A percentile compares a stretch with the other conserved stretches of the same genome.
Evolutionary conservation across 2,329 filamentous ascomycete species (phyloP).

Genomic region (Diaporthe destruens): DNA sequence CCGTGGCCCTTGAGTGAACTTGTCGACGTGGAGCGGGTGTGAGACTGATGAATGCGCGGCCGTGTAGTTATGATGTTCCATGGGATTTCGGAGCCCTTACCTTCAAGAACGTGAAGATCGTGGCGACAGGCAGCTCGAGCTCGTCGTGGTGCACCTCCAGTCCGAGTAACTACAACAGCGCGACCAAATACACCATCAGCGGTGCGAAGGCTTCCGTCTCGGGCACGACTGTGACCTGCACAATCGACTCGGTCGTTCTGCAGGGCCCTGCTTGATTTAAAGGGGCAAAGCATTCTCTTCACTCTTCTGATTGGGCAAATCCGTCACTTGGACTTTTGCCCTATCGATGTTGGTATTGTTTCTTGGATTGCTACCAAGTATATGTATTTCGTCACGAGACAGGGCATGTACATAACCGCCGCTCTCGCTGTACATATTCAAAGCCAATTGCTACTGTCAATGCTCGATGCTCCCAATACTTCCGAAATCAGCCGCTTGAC

Average conservation of each 20-base stretch:
- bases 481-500: not conserved
- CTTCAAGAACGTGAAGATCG: slow-evolving; percentile 62
- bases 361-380: not conserved
- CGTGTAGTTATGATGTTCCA: slow-evolving; percentile 48
- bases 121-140: slow-evolving; percentile 50
- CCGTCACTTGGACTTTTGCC: not conserved
- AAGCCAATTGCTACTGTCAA: not conserved
- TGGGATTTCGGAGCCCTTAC: slow-evolving; percentile 57
- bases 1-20: not conserved
- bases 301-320: not conserved
- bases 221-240: slow-evolving; percentile 57
- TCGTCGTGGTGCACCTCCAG: slow-evolving; percentile 51
- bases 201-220: slow-evolving; percentile 51
- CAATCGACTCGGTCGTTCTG: slow-evolving; percentile 59
- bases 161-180: slow-evolving; percentile 55
- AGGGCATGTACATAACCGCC: not conserved
- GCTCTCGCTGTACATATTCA: slow-evolving; percentile 24
- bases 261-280: slow-evolving; percentile 46
- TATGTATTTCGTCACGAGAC: not conserved
- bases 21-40: not conserved
- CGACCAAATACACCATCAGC: slow-evolving; percentile 52
- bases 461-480: not conserved
- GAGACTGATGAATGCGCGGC: not conserved
- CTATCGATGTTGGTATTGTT: not conserved
- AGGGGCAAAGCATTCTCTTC: not conserved